phyloP scores from a whole-genome alignment of 768 basidiomycete species.

The Kwoniella dejecticola region DNA sequence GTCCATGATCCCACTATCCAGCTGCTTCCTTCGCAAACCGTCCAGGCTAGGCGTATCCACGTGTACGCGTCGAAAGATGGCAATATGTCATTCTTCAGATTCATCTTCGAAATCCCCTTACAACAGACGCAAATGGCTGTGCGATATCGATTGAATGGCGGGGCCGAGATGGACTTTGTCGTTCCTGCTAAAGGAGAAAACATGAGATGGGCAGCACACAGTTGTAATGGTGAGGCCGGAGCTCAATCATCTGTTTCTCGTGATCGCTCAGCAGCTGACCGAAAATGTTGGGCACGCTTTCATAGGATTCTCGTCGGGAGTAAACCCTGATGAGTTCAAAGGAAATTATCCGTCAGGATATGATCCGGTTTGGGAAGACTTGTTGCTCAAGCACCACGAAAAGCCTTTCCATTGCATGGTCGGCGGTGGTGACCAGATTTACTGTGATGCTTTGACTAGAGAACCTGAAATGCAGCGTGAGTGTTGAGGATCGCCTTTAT shows the following conservation, averaged over 20 bases:
- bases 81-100: slow-evolving; percentile 91
- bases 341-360: slow-evolving; percentile 74
- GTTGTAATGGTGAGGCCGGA: slow-evolving; percentile 51
- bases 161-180: slow-evolving; percentile 74
- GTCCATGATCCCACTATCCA: slow-evolving; percentile 3
- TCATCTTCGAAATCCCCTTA: slow-evolving; percentile 79
- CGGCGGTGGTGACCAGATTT: slow-evolving; percentile 92
- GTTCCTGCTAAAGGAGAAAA: slow-evolving; percentile 80
- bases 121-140: slow-evolving; percentile 71
- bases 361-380: slow-evolving; percentile 90
- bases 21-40: slow-evolving; percentile 13
- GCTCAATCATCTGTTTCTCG: no score
- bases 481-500: not conserved
- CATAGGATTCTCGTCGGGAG: slow-evolving; percentile 63
- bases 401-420: slow-evolving; percentile 86
- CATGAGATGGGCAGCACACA: slow-evolving; percentile 84
- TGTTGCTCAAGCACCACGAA: slow-evolving; percentile 77
- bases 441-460: slow-evolving; percentile 67
- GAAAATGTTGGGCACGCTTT: not conserved
- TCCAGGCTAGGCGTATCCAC: slow-evolving; percentile 21
- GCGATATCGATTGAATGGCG: slow-evolving; percentile 77
- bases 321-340: slow-evolving; percentile 81
- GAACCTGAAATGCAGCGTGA: slow-evolving; percentile 60
- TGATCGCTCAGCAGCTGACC: slow-evolving; percentile 3
- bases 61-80: slow-evolving; percentile 57